These are phyloP conservation scores for Aulographum hederae DNA, from an alignment of 2,329 filamentous ascomycete species.

Conservation along the genomic window DNA sequence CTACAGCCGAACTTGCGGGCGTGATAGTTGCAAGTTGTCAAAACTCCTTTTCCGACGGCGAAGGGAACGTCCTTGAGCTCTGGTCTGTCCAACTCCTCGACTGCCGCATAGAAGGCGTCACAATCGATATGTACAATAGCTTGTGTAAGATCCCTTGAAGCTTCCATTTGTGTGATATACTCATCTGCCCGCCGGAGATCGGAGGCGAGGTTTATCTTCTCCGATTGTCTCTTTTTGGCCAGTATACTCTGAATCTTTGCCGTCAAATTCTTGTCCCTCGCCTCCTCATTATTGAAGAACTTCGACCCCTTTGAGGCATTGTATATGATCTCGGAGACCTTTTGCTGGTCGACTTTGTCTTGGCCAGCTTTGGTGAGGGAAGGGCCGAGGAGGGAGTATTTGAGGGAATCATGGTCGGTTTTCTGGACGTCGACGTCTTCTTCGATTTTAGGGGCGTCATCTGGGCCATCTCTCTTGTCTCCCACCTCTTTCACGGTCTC, in stretches of 20 bases:
- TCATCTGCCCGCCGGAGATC: conserved; percentile 66
- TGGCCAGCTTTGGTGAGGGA: conserved; percentile 90
- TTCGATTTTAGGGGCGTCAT: neutral
- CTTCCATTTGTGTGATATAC: conserved; percentile 62
- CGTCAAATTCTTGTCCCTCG: conserved; percentile 63
- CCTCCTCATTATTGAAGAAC: conserved; percentile 84
- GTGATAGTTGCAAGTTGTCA: conserved; percentile 69
- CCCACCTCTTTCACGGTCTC: no score
- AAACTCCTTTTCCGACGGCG: conserved; percentile 61
- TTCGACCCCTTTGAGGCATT: conserved; percentile 93
- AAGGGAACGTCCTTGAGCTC: conserved; percentile 78
- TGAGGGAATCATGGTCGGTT: conserved; percentile 46
- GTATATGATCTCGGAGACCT: conserved; percentile 93
- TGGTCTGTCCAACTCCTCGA: conserved; percentile 58
- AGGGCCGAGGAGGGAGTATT: conserved; percentile 77
- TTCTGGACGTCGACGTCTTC: neutral
- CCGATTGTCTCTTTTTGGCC: conserved; percentile 54
- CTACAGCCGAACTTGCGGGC: conserved; percentile 80
- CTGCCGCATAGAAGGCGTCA: conserved; percentile 93
- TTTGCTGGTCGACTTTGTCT: conserved; percentile 79
- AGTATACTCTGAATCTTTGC: conserved; percentile 71
- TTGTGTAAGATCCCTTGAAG: conserved; percentile 64
- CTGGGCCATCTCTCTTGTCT: no score
- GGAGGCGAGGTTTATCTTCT: conserved; percentile 49
- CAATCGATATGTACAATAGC: conserved; percentile 84